Evolutionary conservation across 2,329 filamentous ascomycete genomes (phyloP).

Genomic region (Scytalidium sp.): DNA sequence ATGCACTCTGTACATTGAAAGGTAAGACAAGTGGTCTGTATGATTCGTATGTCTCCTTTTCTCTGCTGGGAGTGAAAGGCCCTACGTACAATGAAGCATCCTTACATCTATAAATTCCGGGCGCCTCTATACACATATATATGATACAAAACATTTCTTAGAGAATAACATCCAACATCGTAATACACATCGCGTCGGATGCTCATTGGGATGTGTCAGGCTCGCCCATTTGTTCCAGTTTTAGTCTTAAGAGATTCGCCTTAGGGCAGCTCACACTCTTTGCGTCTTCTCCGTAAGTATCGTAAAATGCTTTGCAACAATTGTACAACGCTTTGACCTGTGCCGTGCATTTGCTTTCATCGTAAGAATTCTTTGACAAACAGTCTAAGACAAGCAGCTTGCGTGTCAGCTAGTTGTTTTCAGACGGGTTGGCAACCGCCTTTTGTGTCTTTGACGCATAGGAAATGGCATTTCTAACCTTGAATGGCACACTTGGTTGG

Average conservation of each 20-base stretch:
- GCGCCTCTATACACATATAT: too few relatives aligned
- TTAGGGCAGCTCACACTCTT: slow-evolving; percentile 83
- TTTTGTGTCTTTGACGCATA: background rate
- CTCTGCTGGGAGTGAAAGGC: too few relatives aligned
- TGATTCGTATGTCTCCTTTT: too few relatives aligned
- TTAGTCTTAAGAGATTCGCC: slow-evolving; percentile 72
- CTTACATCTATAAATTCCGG: too few relatives aligned
- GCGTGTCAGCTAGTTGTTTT: background rate
- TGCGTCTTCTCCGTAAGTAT: slow-evolving; percentile 71
- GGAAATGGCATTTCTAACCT: slow-evolving; percentile 47
- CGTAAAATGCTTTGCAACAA: slow-evolving; percentile 89
- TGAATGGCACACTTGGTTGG: slow-evolving; percentile 77
- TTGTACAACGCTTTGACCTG: slow-evolving; percentile 86
- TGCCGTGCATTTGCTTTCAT: slow-evolving; percentile 77
- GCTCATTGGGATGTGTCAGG: slow-evolving; percentile 18
- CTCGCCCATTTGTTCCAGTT: slow-evolving; percentile 66
- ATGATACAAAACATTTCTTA: too few relatives aligned
- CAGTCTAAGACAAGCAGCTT: slow-evolving; percentile 58
- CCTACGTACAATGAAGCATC: too few relatives aligned
- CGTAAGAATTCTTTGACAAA: slow-evolving; percentile 77
- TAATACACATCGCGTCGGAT: background rate
- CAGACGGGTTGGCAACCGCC: slow-evolving; percentile 3
- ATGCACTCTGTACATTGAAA: too few relatives aligned
- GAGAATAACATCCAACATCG: too few relatives aligned
- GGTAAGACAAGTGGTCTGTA: too few relatives aligned